A percentile compares a stretch with the other conserved stretches of the same genome.
phyloP scores from a whole-genome alignment of 805 yeast genomes.

The Millerozyma acaciae region DNA sequence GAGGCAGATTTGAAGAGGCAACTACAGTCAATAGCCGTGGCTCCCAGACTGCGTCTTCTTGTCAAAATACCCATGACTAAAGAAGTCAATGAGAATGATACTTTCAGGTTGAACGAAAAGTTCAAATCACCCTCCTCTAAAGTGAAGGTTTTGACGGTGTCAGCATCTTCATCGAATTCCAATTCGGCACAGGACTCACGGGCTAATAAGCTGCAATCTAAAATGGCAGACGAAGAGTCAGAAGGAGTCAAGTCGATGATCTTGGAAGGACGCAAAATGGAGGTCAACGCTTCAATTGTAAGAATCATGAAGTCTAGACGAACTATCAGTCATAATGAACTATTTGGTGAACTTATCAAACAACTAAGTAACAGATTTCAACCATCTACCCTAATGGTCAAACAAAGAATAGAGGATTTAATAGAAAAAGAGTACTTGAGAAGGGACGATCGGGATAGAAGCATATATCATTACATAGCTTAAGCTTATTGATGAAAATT shows the following conservation, averaged over 20 bases:
- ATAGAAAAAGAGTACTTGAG: constrained; percentile 79
- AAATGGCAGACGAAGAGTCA: constrained; percentile 42
- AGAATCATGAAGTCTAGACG: constrained; percentile 81
- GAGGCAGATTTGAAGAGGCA: constrained; percentile 69
- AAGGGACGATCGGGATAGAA: constrained; percentile 59
- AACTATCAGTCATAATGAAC: constrained; percentile 55
- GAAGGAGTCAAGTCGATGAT: constrained; percentile 53
- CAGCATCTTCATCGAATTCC: constrained; percentile 17
- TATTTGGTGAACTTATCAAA: constrained; percentile 61
- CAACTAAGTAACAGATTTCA: constrained; percentile 61
- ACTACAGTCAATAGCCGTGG: constrained; percentile 77
- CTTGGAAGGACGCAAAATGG: constrained; percentile 59
- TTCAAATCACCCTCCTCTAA: constrained; percentile 66
- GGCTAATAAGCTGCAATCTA: constrained; percentile 1
- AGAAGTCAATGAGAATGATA: constrained; percentile 60
- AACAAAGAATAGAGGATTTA: constrained; percentile 67
- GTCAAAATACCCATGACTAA: constrained; percentile 71
- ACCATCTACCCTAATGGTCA: constrained; percentile 65
- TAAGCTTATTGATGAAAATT: too few species aligned
- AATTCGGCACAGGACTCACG: background rate
- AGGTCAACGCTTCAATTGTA: constrained; percentile 82
- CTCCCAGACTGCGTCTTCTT: constrained; percentile 74
- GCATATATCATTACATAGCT: constrained; percentile 67
- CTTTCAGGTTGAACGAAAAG: constrained; percentile 61
- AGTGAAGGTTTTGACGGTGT: constrained; percentile 71